Evolutionary conservation across 768 basidiomycete genomes (phyloP), one percentile per base, ranked within the genome.

Genomic region (Hypholoma sublateritium): DNA sequence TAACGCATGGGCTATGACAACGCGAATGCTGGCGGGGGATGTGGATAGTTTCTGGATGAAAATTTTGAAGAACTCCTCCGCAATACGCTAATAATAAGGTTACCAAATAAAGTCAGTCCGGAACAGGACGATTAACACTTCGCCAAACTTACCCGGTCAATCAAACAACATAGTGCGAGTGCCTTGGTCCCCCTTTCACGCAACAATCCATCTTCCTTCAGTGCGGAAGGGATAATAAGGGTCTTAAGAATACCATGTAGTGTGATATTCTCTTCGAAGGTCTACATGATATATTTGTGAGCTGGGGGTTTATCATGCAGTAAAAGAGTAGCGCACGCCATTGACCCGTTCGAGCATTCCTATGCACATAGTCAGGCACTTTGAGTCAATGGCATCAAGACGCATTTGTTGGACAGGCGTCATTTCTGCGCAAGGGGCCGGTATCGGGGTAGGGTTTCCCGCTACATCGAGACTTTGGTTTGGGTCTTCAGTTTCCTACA

Each of bases 271-370:
- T 67, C 84, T 45, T 91, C 80, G 34, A 93, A 74, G 3, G 85
- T 89, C 72, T 88, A 70, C 14, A 32, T 32, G 28, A 5, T 32
- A 32, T 32, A 16, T 24, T 47, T 46, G 17, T 56, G 39, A 37
- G 28, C 39, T 14, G 21, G 16, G 22, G 34, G 51, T 25, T 36
- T 22, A 21, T 3, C 43, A n/a, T 12, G n/a, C 56, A 42, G 44
- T 19, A 25, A 34, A 41, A 52, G 28, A 55, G 6, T 14, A 76
- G n/a, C 89, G 36, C 57, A 95, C 94, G 17, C 89, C 81, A 62
- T 93, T 87, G 14, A 95, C 90, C 7, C 92, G 82, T 73, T 95
- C 92, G 5, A 96, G 77, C 82, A 95, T 83, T 9, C 88, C 91
- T 49, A 86, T 88, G 59, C 89, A 91, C 24, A 96, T 76, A 0